Percentiles rank a stretch among this genome's conserved stretches.
Evolutionary conservation across 2,329 filamentous ascomycete genomes (phyloP).

Genomic region (Pestalotiopsis fici): DNA sequence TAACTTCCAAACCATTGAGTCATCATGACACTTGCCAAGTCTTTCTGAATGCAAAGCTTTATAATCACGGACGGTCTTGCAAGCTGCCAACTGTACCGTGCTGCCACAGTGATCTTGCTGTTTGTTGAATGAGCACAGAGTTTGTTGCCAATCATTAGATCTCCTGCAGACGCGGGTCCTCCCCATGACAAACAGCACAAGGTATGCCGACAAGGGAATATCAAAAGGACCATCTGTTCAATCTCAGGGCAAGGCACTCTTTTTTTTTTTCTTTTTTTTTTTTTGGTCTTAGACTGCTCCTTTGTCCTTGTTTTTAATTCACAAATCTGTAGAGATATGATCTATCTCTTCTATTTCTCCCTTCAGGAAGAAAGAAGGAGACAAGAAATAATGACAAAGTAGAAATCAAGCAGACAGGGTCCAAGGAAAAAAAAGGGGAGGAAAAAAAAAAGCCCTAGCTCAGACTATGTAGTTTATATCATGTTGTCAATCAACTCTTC

Average conservation of each 20-base stretch:
- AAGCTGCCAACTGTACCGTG: neutral
- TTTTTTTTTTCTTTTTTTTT: neutral
- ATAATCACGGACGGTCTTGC: neutral
- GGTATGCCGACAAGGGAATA: neutral
- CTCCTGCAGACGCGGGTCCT: neutral
- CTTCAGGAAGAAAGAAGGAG: neutral
- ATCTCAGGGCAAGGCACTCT: neutral
- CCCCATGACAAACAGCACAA: neutral
- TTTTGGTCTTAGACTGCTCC: too few species aligned
- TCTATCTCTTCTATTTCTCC: too few species aligned
- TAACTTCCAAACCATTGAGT: too few species aligned
- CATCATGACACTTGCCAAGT: too few species aligned
- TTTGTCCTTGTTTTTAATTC: too few species aligned
- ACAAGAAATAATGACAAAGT: neutral
- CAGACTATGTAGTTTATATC: neutral
- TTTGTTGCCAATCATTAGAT: neutral
- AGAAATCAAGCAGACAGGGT: neutral
- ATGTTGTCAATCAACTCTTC: neutral
- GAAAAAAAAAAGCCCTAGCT: neutral
- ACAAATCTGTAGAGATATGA: too few species aligned
- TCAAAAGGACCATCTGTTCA: neutral
- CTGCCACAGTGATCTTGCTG: neutral
- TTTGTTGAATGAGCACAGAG: neutral
- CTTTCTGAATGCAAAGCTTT: neutral
- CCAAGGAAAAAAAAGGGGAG: neutral